A percentile compares a stretch with the other conserved stretches of the same genome.
Conservation (phyloP, 2,329 filamentous ascomycete species). For the Colletotrichum lini region DNA sequence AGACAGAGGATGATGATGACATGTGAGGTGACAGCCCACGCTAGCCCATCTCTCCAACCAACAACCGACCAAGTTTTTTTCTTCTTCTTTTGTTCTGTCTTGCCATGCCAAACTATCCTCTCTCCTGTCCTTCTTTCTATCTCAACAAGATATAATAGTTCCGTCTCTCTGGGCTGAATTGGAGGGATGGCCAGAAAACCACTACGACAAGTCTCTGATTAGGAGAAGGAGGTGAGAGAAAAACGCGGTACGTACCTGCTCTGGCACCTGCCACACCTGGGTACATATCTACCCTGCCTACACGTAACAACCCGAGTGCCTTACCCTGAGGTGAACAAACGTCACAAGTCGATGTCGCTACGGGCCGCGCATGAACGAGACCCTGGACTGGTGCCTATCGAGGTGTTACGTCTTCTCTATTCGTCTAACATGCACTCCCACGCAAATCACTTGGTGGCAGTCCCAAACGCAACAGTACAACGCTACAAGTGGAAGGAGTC, state of each 20-base stretch:
- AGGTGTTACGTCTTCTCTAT: conserved; percentile 11
- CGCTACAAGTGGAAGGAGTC: not conserved
- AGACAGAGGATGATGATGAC: conserved; percentile 39
- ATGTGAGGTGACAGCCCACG: conserved; percentile 42
- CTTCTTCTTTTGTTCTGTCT: not conserved
- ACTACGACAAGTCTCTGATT: not conserved
- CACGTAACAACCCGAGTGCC: not conserved
- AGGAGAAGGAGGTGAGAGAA: conserved; percentile 5
- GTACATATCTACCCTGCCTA: not conserved
- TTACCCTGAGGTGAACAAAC: conserved; percentile 21
- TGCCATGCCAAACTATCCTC: not conserved
- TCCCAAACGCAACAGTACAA: not conserved
- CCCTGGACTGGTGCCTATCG: conserved; percentile 19
- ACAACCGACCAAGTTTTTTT: conserved; percentile 18
- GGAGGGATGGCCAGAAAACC: not conserved
- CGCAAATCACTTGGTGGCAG: not conserved
- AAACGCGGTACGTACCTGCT: conserved; percentile 6
- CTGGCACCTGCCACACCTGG: not conserved
- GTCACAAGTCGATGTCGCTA: conserved; percentile 30
- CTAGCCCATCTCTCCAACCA: conserved; percentile 24
- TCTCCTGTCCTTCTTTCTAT: not conserved
- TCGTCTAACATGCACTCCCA: not conserved
- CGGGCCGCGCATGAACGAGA: conserved; percentile 32
- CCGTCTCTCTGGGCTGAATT: conserved; percentile 1
- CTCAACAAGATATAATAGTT: no score